Evolutionary conservation across 306 rosid species (phyloP).

Genomic region (Hippophae rhamnoides): DNA sequence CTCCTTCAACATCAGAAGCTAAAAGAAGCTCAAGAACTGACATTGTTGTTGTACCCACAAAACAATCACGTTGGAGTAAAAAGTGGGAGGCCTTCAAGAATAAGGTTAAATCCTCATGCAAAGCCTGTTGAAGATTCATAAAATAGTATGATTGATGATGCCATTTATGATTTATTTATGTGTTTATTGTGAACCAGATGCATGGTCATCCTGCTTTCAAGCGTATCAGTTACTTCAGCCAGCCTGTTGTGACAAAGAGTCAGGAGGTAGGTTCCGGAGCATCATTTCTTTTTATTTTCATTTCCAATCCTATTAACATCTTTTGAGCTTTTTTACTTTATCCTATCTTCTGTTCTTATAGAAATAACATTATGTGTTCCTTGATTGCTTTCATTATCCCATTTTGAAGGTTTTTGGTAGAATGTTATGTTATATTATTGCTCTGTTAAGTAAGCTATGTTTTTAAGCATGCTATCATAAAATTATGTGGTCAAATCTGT

Average conservation of each 20-base stretch:
- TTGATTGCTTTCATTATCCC: not conserved
- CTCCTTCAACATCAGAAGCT: conserved; percentile 35
- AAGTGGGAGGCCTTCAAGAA: conserved; percentile 67
- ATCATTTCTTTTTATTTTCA: conserved; percentile 10
- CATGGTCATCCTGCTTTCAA: conserved; percentile 49
- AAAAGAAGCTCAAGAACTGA: conserved; percentile 68
- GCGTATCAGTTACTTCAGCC: conserved; percentile 40
- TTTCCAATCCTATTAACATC: not conserved
- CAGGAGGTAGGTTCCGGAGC: conserved; percentile 57
- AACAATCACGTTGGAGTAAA: conserved; percentile 66
- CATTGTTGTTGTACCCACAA: conserved; percentile 47
- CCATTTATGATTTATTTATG: conserved; percentile 2
- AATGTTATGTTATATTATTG: not conserved
- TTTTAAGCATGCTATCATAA: not conserved
- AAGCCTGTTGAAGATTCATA: not conserved
- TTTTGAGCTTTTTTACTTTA: no score
- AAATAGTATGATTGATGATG: conserved; percentile 3
- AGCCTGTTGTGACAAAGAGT: conserved; percentile 66
- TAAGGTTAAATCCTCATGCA: conserved; percentile 38
- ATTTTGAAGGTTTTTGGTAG: not conserved
- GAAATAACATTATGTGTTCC: no score
- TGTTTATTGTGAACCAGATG: conserved; percentile 34
- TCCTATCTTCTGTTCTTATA: no score
- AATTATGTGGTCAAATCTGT: not conserved
- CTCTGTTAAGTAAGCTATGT: not conserved